Conservation (phyloP, 176 grass and related monocot genomes). For the Oryza rufipogon region DNA sequence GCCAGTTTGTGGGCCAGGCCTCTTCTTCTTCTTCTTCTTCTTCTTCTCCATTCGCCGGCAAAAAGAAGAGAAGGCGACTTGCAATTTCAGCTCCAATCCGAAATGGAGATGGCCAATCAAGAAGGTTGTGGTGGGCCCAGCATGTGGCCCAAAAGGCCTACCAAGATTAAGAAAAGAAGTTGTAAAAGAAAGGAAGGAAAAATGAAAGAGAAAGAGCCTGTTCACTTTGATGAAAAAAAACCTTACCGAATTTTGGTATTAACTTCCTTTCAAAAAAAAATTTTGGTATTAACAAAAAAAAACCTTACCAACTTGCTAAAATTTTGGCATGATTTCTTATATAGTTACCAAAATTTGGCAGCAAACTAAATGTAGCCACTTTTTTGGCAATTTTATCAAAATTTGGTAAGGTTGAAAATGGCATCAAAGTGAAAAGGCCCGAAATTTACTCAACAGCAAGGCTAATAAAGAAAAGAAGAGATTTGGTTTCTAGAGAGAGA, state of each 20-base stretch:
- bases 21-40: not conserved
- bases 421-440: too few relatives aligned
- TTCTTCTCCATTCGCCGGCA: not conserved
- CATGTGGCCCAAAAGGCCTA: not conserved
- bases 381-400: too few relatives aligned
- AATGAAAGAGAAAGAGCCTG: not conserved
- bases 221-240: too few relatives aligned
- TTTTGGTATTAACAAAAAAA: too few relatives aligned
- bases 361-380: too few relatives aligned
- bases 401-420: too few relatives aligned
- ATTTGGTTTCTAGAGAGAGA: not conserved
- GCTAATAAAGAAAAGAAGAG: not conserved
- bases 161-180: not conserved
- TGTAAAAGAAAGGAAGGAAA: not conserved
- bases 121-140: not conserved
- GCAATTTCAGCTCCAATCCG: not conserved
- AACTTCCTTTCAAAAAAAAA: too few relatives aligned
- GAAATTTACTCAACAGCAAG: not conserved
- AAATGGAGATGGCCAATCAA: not conserved
- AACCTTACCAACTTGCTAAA: too few relatives aligned
- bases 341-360: too few relatives aligned
- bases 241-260: too few relatives aligned
- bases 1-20: slow-evolving; percentile 25
- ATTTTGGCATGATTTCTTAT: too few relatives aligned
- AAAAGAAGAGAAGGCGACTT: not conserved